Evolutionary conservation across 495 filamentous ascomycete species (phyloP).

Genomic region (Ramalina intermedia): DNA sequence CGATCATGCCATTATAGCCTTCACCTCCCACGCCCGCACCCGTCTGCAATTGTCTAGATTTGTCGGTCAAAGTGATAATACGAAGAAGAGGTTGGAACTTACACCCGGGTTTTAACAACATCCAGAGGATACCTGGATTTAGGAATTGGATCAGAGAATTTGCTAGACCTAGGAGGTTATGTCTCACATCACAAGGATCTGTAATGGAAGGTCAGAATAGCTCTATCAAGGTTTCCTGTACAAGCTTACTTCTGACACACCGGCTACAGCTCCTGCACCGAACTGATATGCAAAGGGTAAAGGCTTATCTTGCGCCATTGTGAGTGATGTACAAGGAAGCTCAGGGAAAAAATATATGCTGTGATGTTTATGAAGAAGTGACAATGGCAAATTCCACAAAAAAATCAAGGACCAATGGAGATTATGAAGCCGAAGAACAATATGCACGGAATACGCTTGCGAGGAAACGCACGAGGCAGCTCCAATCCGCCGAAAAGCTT

Average conservation of each 20-base stretch:
- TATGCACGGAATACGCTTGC: neutral
- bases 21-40: conserved; percentile 54
- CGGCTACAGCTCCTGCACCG: conserved; percentile 75
- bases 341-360: too few species aligned
- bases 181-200: conserved; percentile 78
- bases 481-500: neutral
- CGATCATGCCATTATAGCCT: conserved; percentile 87
- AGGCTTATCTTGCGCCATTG: conserved; percentile 54
- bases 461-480: too few species aligned
- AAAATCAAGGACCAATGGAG: too few species aligned
- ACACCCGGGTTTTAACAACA: conserved; percentile 97
- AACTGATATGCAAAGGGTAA: conserved; percentile 80
- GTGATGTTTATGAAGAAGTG: too few species aligned
- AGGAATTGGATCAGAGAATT: neutral
- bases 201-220: conserved; percentile 20
- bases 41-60: conserved; percentile 67
- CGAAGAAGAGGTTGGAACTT: conserved; percentile 22
- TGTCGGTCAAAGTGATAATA: conserved; percentile 3
- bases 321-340: conserved; percentile 11
- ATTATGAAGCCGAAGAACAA: too few species aligned
- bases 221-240: conserved; percentile 8
- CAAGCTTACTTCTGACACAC: conserved; percentile 71
- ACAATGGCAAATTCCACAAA: too few species aligned
- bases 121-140: conserved; percentile 82
- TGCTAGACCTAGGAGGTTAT: neutral